Conservation (phyloP, 768 basidiomycete genomes). For the Lentinula sp. region DNA sequence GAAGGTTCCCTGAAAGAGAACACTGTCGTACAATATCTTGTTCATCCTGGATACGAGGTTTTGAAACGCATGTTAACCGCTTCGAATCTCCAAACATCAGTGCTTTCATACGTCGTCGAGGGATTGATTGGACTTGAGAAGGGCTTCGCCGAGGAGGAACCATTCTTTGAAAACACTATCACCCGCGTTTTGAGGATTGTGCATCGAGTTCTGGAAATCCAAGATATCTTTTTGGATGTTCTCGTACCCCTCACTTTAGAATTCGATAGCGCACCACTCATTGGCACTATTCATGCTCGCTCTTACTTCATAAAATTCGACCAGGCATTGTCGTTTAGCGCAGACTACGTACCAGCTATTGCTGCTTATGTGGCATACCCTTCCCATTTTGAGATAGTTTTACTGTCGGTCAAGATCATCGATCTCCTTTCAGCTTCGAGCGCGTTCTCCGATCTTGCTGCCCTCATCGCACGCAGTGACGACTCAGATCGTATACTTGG, state of each 20-base stretch:
- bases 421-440: conserved; percentile 58
- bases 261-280: conserved; percentile 46
- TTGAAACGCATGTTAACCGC: conserved; percentile 73
- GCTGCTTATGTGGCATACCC: conserved; percentile 75
- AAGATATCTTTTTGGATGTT: conserved; percentile 86
- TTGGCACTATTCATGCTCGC: conserved; percentile 52
- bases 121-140: conserved; percentile 75
- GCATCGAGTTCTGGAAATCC: conserved; percentile 75
- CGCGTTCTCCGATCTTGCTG: conserved; percentile 67
- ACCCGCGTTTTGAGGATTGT: conserved; percentile 78
- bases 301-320: conserved; percentile 73
- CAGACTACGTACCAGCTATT: conserved; percentile 73
- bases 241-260: conserved; percentile 74
- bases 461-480: conserved; percentile 71
- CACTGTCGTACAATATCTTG: conserved; percentile 45
- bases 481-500: conserved; percentile 83
- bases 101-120: conserved; percentile 78
- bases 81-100: conserved; percentile 61
- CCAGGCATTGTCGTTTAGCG: conserved; percentile 63
- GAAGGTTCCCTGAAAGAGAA: conserved; percentile 48
- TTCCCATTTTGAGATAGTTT: conserved; percentile 63
- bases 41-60: conserved; percentile 86
- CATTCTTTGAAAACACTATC: conserved; percentile 70
- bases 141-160: conserved; percentile 60
- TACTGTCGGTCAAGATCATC: conserved; percentile 77